Conservation (phyloP, 108 stramenopile species). For the Skeletonema marinoi region DNA sequence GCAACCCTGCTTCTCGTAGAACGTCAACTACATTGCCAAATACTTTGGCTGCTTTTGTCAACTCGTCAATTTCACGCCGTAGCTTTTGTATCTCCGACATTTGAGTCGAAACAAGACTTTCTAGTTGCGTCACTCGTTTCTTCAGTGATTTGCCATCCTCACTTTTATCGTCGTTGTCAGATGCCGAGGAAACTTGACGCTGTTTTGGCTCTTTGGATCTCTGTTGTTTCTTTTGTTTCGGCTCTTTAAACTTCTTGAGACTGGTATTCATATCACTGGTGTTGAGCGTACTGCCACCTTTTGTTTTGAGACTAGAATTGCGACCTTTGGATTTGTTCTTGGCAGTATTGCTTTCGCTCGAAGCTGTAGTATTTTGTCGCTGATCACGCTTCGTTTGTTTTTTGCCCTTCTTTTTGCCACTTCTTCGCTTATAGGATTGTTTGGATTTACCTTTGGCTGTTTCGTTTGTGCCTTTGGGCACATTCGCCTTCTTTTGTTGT, state of each 20-base stretch:
- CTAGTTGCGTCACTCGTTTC: conserved; percentile 69
- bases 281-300: conserved; percentile 7
- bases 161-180: neutral
- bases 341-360: neutral
- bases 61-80: conserved; percentile 58
- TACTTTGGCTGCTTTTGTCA: conserved; percentile 53
- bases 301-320: neutral
- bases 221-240: neutral
- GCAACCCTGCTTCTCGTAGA: conserved; percentile 70
- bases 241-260: conserved; percentile 45
- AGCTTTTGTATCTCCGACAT: conserved; percentile 72
- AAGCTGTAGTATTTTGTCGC: neutral
- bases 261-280: conserved; percentile 36
- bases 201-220: neutral
- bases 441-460: conserved; percentile 2
- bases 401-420: conserved; percentile 1
- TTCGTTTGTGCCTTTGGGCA: neutral
- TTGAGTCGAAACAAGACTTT: conserved; percentile 73
- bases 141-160: conserved; percentile 25
- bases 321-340: neutral
- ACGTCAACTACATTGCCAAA: conserved; percentile 68
- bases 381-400: neutral
- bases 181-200: neutral
- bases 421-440: conserved; percentile 5
- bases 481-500: conserved; percentile 2